phyloP scores from a whole-genome alignment of 2,329 filamentous ascomycete genomes.

The Beauveria sp. region DNA sequence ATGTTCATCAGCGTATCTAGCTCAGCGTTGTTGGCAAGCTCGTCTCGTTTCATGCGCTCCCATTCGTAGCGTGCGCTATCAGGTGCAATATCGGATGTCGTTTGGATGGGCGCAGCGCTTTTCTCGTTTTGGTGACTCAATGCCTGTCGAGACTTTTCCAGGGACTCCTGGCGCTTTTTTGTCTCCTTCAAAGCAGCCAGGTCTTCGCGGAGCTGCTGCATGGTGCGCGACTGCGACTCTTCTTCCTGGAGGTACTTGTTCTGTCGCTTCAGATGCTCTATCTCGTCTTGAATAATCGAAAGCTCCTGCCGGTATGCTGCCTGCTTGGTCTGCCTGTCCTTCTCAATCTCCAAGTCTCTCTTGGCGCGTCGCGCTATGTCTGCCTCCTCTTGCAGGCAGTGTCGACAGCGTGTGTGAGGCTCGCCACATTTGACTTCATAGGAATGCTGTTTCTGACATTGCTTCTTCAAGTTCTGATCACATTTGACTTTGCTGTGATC shows the following conservation, averaged over 20 bases:
- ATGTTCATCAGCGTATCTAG: slow-evolving; percentile 61
- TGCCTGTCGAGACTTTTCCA: slow-evolving; percentile 13
- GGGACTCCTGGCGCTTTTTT: slow-evolving; percentile 15
- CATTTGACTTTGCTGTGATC: slow-evolving; percentile 48
- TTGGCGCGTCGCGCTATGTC: slow-evolving; percentile 34
- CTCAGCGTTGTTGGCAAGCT: slow-evolving; percentile 41
- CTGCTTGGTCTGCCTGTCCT: slow-evolving; percentile 35
- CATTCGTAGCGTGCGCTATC: slow-evolving; percentile 45
- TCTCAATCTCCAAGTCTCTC: slow-evolving; percentile 44
- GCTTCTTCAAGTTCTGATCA: slow-evolving; percentile 26
- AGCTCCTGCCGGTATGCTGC: slow-evolving; percentile 37
- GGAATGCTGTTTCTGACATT: slow-evolving; percentile 49
- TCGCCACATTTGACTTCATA: slow-evolving; percentile 38
- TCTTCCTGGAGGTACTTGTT: slow-evolving; percentile 37
- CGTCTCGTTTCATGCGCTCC: slow-evolving; percentile 49
- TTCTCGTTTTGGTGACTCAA: background rate
- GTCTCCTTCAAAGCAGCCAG: slow-evolving; percentile 33
- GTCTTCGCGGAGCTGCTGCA: slow-evolving; percentile 40
- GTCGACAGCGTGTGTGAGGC: slow-evolving; percentile 33
- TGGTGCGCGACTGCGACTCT: slow-evolving; percentile 31
- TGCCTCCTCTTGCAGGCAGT: slow-evolving; percentile 44
- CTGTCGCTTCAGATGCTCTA: slow-evolving; percentile 37
- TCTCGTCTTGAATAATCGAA: slow-evolving; percentile 44
- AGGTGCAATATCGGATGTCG: background rate
- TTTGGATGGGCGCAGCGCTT: background rate